These are phyloP conservation scores for Fusarium setosum DNA, from an alignment of 2,329 filamentous ascomycete species.

Conservation along the genomic window DNA sequence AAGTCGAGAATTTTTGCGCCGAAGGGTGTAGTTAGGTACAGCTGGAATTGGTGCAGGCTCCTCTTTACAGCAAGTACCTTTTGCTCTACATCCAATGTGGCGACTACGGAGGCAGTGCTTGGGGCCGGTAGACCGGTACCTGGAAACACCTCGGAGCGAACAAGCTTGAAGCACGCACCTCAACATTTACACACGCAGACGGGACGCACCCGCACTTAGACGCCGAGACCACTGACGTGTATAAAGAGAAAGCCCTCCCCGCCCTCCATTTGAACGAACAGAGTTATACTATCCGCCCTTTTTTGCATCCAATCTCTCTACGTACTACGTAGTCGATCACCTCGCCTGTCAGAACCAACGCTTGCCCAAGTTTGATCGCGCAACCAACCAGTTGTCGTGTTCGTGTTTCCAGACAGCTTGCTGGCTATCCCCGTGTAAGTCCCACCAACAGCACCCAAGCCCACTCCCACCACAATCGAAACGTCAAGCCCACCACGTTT, in stretches of 20 bases:
- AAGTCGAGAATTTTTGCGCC: background rate
- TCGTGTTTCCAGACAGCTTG: constrained; percentile 34
- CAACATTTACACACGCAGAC: constrained; percentile 4
- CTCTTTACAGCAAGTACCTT: background rate
- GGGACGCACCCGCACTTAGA: background rate
- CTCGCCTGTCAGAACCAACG: constrained; percentile 5
- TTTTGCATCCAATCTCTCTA: no score
- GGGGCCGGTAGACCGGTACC: constrained; percentile 16
- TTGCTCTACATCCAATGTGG: background rate
- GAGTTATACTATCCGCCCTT: background rate
- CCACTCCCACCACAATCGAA: constrained; percentile 22
- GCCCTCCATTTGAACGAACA: background rate
- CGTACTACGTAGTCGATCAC: background rate
- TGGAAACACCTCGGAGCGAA: constrained; percentile 17
- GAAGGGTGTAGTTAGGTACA: background rate
- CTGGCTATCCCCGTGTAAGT: constrained; percentile 35
- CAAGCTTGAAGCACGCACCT: constrained; percentile 4
- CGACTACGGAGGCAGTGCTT: constrained; percentile 1
- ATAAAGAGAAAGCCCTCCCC: background rate
- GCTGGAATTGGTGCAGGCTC: background rate
- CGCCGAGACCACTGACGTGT: constrained; percentile 2
- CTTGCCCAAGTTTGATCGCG: background rate
- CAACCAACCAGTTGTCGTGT: constrained; percentile 28
- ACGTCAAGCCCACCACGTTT: constrained; percentile 28
- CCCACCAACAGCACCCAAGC: constrained; percentile 36